phyloP scores from a whole-genome alignment of 495 filamentous ascomycete species.

The Aspergillus mulundensis region DNA sequence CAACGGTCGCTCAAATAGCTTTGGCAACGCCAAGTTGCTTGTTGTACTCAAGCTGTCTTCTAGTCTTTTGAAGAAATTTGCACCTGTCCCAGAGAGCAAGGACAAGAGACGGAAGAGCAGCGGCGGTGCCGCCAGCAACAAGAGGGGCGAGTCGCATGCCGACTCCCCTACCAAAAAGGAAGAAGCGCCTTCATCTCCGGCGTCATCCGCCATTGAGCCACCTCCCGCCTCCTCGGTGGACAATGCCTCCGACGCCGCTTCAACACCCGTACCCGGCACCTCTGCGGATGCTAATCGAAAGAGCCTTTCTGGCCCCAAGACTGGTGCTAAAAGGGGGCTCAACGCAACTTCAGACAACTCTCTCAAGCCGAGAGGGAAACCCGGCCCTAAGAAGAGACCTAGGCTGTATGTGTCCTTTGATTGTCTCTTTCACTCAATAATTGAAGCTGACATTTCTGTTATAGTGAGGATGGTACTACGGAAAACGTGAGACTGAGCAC shows the following conservation, averaged over 20 bases:
- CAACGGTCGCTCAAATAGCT: constrained; percentile 36
- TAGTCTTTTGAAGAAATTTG: constrained; percentile 44
- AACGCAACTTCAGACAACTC: constrained; percentile 51
- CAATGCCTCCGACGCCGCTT: constrained; percentile 51
- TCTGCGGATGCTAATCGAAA: constrained; percentile 55
- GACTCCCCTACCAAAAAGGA: constrained; percentile 40
- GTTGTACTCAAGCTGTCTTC: constrained; percentile 53
- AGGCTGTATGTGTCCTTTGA: constrained; percentile 63
- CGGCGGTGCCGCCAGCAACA: constrained; percentile 19
- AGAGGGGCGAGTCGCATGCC: constrained; percentile 33
- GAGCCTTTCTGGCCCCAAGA: constrained; percentile 53
- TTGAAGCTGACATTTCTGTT: constrained; percentile 15
- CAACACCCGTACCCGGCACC: constrained; percentile 49
- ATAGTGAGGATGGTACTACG: constrained; percentile 58
- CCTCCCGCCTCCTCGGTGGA: constrained; percentile 50
- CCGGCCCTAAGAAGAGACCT: constrained; percentile 92
- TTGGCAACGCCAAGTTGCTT: constrained; percentile 38
- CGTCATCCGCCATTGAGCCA: constrained; percentile 48
- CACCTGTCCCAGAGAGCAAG: constrained; percentile 23
- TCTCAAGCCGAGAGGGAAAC: constrained; percentile 73
- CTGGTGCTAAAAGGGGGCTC: constrained; percentile 56
- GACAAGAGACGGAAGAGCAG: constrained; percentile 24
- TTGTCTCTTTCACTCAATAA: not conserved
- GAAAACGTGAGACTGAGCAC: constrained; percentile 45
- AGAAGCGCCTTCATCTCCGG: constrained; percentile 40